These are phyloP conservation scores for Eucalyptus tenuipes DNA, from an alignment of 345 rosid species.

Conservation along the genomic window DNA sequence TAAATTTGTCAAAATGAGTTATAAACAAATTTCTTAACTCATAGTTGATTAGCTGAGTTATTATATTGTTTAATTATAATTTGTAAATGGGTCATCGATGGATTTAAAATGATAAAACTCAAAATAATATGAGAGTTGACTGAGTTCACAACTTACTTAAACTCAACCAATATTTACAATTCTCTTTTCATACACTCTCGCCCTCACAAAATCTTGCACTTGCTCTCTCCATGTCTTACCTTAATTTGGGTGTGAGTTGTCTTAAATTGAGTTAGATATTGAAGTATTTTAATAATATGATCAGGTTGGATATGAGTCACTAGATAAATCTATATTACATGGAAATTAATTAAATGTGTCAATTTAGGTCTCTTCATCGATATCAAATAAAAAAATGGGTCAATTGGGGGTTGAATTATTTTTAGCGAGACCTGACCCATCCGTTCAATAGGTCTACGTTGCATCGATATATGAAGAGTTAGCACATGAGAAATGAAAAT, in stretches of 20 bases:
- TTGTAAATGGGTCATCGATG: neutral
- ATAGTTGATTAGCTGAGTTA: neutral
- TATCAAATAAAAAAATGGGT: no score
- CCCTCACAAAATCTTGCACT: no score
- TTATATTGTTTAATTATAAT: no score
- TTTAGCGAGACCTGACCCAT: neutral
- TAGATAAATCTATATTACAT: no score
- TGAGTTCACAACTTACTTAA: no score
- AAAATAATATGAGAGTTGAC: neutral
- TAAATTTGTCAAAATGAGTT: no score
- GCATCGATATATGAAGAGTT: neutral
- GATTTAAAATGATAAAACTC: neutral
- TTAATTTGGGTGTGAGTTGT: neutral
- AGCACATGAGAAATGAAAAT: neutral
- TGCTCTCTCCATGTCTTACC: neutral
- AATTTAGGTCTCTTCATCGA: no score
- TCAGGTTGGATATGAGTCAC: no score
- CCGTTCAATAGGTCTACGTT: neutral
- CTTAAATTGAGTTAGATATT: no score
- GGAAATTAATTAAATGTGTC: neutral
- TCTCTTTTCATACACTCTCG: neutral
- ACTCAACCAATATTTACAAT: no score
- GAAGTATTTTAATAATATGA: no score
- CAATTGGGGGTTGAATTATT: no score
- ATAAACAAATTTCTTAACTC: neutral